Evolutionary conservation across 2,329 filamentous ascomycete genomes (phyloP), one percentile per base, ranked within the genome.

Genomic region (Coniochaeta ligniaria): DNA sequence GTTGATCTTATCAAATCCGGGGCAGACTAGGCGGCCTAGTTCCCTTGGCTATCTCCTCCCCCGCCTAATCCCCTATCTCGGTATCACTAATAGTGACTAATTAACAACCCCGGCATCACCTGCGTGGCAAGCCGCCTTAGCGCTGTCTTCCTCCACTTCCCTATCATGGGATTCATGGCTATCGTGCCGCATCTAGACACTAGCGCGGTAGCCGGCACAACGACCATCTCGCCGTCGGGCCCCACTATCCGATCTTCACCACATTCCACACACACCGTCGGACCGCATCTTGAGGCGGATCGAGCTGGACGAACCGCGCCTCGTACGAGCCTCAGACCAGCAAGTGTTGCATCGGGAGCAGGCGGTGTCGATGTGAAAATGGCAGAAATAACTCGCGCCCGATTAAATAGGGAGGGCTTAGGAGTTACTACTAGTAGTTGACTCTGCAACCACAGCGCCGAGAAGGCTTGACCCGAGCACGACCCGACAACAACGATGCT

Each of bases 191-290:
- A 24, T 57, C 26, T 24, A 6, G 43, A 24, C 7, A 20, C 31
- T 57, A 35, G n/a, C 31, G 20, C 54, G n/a, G n/a, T n/a, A n/a
- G n/a, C n/a, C n/a, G n/a, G n/a, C n/a, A n/a, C n/a, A 57, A 17
- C 20, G 8, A 31, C 58, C 12, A 8, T n/a, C 20, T 52, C 50
- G 47, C 20, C 24, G 55, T 61, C 60, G 60, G 60, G 47, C 6
- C 60, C 60, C 60, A 52, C 60, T 54, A 61, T 41, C 60, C 60
- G 60, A 61, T 61, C 60, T 59, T 56, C 2, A 45, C 3, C 28
- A 36, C 50, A 35, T 41, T 45, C 20, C 58, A 36, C 14, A n/a
- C 16, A 11, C n/a, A 24, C 24, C 31, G 36, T 56, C 59, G 59
- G 45, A 56, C 50, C 59, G 47, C 47, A 41, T 43, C 43, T 28